Base-by-base conservation (phyloP, 2,329 filamentous ascomycete genomes). In the Trichoderma lentiforme region DNA sequence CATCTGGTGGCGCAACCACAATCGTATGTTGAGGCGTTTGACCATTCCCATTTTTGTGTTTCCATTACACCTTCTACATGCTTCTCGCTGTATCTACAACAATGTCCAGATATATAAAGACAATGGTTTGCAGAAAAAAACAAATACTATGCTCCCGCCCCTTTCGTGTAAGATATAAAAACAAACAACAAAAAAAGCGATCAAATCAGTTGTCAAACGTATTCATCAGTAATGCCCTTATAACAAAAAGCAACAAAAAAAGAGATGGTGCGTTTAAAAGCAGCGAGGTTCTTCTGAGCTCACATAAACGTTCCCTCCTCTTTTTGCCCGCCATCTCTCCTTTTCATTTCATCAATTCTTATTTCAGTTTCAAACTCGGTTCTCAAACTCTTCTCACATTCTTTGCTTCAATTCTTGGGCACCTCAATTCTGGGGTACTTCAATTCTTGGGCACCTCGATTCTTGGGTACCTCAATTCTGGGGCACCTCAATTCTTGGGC, bases 341-440 rank as follows among this genome's bases (percentile, higher is more conserved):
- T 61, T 51, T 57, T 24, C 57, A 21, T 62, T 28, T 70, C 47
- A 70, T 47, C 39, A 39, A 28, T 32, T n/a, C 9, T 57, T 36
- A 15, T 71, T 32, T 32, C 51, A 18, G 56, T 58, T 34, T 6
- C 39, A 43, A 43, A 43, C 21, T 36, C 47, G 14, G 12, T 21
- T 53, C 47, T 53, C 47, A 24, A 14, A 24, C 12, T 34, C 28
- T 32, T 32, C 57, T 60, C 57, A 69, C n/a, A 36, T 58, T 43
- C 15, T 4, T 56, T 67, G 34, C 14, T 30, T 64, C 32, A 66
- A n/a, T 43, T 43, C 28, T 30, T 47, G 6, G 86, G 86, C 43
- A 88, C 77, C 77, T 88, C 82, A 36, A 36, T 36, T 34, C 32
- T 34, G 32, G 32, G 32, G 32, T 2, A 34, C 32, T 34, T 34